Base-by-base conservation (phyloP, 495 filamentous ascomycete species). In the Bombardia bombarda region DNA sequence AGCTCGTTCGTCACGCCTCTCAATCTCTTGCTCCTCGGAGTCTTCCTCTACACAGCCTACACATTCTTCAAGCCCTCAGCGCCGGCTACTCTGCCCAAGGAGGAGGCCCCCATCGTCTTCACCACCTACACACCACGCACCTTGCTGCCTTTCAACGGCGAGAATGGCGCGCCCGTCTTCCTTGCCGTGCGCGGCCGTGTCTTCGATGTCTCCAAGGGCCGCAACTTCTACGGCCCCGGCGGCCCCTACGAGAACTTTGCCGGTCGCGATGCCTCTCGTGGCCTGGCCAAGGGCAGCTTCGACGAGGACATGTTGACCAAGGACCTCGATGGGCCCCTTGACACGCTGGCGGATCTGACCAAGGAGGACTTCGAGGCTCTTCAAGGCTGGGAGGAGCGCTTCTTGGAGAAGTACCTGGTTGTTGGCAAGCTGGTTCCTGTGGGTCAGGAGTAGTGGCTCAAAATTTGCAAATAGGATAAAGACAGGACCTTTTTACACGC, bases 301-400 rank as follows among this genome's bases (percentile, higher is more conserved):
- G 93, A 96, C 56, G 83, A 88, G 70, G 83, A 88, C 4, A 95
- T 97, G 92, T 66, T 97, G 68, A 97, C 92, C 26, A 83, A 93
- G 68, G 85, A 95, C 60, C 63, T 97, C 40, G 76, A 90, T 32
- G 88, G 79, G 3, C 89, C 90, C 19, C 65, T 98, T 45, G 93
- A 98, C 63, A 80, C 73, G 35, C 72, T 97, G 19, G 71, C 78
- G 40, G 87, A 83, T 37, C 65, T 98, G 36, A 79, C 75, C 12
- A 65, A 57, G 0, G 89, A 94, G 22, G 80, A 96, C 72, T 69
- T 83, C 65, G 87, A 88, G 57, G 83, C 87, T 32, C 65, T 98
- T 61, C 72, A 73, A 58, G 85, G 83, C 6, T 98, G 92, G 92
- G 88, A 95, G 67, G 87, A 89, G 57, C 74, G 88, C 46, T 98